phyloP scores from a whole-genome alignment of 2,329 filamentous ascomycete species.

The Diplodia intermedia region DNA sequence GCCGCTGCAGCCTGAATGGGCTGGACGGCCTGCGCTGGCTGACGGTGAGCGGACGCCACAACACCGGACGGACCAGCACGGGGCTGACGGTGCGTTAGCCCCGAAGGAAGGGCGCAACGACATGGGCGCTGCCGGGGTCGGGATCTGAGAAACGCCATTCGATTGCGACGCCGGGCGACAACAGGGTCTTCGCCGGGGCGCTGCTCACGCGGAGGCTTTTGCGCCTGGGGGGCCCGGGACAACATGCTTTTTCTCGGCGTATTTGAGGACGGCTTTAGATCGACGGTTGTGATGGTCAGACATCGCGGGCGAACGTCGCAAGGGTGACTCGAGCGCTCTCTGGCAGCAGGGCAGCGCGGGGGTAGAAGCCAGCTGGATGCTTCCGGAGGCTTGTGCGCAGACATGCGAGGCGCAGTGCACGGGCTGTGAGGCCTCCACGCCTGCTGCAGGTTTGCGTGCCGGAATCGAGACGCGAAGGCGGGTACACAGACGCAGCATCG shows the following conservation, averaged over 20 bases:
- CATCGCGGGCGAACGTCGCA: neutral
- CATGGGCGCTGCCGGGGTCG: neutral
- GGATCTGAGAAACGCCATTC: neutral
- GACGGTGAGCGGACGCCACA: constrained; percentile 11
- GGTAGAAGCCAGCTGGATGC: neutral
- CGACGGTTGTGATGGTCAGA: neutral
- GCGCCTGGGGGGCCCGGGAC: neutral
- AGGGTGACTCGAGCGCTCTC: neutral
- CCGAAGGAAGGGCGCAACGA: neutral
- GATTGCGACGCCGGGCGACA: neutral
- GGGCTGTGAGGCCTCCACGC: neutral
- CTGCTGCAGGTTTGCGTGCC: neutral
- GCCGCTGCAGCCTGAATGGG: constrained; percentile 15
- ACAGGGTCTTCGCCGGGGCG: neutral
- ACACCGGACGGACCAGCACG: constrained; percentile 10
- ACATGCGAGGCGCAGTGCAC: constrained; percentile 1
- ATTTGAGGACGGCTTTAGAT: neutral
- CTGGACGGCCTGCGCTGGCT: constrained; percentile 16
- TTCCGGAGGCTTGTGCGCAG: neutral
- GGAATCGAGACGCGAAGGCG: neutral
- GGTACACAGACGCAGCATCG: constrained; percentile 19
- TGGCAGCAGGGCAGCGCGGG: neutral
- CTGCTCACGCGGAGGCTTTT: constrained; percentile 11
- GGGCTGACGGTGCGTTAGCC: constrained; percentile 25
- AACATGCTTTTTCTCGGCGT: too few species aligned